Base-by-base conservation (phyloP, 768 basidiomycete species). In the Tulasnella calospora region DNA sequence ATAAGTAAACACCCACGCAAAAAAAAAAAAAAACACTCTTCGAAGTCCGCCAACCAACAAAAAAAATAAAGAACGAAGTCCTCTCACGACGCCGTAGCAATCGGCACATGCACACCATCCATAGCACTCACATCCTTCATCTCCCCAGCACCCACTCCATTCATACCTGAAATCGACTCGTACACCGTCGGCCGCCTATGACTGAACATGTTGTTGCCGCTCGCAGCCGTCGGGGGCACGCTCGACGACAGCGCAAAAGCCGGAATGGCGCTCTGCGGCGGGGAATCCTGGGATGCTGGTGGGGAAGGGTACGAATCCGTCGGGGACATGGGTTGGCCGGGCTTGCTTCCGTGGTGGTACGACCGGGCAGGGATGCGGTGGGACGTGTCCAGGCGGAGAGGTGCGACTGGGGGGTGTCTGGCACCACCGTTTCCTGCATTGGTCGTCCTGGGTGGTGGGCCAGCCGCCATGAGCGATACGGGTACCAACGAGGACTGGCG, bases 151-250 rank as follows among this genome's bases (percentile, higher is more conserved):
- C 4, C 30, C 3, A 71, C 21, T 10, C 27, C 41, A 40, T 71
- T 35, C 71, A 38, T 33, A 0, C 36, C 41, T 3, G 71, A 36
- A 36, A 44, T 71, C 36, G 36, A 38, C 71, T 71, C 76, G 67
- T 78, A 70, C 38, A 72, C 51, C 23, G 55, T 71, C 33, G 57
- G 76, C 30, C 76, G 23, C 55, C 76, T 71, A 51, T 78, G 57
- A 15, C 57, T 78, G 46, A 46, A 78, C 44, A 78, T 38, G 69
- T 41, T 76, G 23, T 17, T 51, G n/a, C n/a, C n/a, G 79, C 95
- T 96, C 85, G 99, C 98, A 71, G 83, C 97, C 99, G 79, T 91
- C 89, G 86, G 98, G 99, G 33, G 96, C 87, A 79, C 94, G 88
- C 82, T 88, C 88, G 87, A 99, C 99, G 86, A 98, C 99, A 12